Evolutionary conservation across 2,329 filamentous ascomycete species (phyloP).

Genomic region (Cladophialophora chaetospira): DNA sequence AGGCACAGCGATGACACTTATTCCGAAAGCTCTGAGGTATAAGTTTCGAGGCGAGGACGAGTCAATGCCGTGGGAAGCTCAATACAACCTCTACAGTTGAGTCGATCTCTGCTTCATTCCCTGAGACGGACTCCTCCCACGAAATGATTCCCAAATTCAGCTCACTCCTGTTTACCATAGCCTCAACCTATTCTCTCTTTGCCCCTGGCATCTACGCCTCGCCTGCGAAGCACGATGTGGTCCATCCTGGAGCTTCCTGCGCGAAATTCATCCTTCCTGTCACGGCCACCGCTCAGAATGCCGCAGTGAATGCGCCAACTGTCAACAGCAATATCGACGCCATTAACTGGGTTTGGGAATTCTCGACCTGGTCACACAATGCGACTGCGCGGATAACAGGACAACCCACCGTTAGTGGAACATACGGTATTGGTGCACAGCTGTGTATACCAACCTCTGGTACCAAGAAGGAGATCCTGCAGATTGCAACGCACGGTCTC

Average conservation of each 20-base stretch:
- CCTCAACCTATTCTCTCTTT: neutral
- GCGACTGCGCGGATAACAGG: neutral
- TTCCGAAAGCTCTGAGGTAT: too few species aligned
- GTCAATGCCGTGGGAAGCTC: too few species aligned
- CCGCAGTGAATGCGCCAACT: neutral
- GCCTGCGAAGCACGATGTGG: neutral
- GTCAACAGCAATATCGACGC: neutral
- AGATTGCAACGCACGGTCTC: neutral
- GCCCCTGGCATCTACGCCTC: neutral
- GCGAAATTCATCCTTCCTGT: neutral
- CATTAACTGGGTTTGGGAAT: neutral
- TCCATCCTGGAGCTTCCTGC: neutral
- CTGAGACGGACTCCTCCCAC: neutral
- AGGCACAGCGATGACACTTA: too few species aligned
- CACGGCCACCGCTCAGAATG: neutral
- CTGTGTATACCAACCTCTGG: neutral
- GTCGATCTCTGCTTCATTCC: neutral
- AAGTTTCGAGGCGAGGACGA: too few species aligned
- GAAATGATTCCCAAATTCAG: neutral
- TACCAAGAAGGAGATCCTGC: neutral
- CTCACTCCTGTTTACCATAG: neutral
- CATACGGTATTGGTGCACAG: neutral
- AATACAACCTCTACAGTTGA: neutral
- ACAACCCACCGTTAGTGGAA: neutral
- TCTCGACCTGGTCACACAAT: neutral